Evolutionary conservation across 352 stramenopile genomes (phyloP).

Genomic region (Pythium chondricola): DNA sequence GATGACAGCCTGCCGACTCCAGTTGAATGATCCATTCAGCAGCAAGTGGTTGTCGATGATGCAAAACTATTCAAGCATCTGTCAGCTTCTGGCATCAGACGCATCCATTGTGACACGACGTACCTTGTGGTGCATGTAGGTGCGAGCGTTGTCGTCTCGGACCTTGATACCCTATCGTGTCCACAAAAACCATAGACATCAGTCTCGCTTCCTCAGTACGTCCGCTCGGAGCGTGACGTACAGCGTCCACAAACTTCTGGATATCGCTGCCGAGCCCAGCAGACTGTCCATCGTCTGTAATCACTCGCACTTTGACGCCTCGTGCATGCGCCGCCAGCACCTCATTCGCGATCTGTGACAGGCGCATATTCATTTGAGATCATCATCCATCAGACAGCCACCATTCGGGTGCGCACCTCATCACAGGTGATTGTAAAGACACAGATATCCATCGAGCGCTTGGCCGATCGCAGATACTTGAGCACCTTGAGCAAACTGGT

Average conservation of each 20-base stretch:
- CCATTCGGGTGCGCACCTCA: constrained; percentile 24
- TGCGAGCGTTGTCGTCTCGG: constrained; percentile 46
- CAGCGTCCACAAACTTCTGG: constrained; percentile 65
- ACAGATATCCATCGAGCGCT: constrained; percentile 53
- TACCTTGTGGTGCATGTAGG: constrained; percentile 74
- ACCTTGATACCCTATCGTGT: constrained; percentile 45
- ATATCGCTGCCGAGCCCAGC: constrained; percentile 60
- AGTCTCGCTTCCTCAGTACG: neutral
- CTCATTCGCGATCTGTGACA: constrained; percentile 43
- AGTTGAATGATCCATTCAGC: constrained; percentile 74
- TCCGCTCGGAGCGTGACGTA: constrained; percentile 11
- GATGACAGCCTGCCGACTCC: constrained; percentile 59
- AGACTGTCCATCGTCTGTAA: constrained; percentile 58
- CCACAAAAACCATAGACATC: neutral
- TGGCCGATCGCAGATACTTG: constrained; percentile 33
- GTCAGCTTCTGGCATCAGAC: no score
- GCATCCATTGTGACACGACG: no score
- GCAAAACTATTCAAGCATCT: constrained; percentile 51
- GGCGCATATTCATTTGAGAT: neutral
- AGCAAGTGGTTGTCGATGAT: constrained; percentile 55
- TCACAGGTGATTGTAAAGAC: constrained; percentile 76
- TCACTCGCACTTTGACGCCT: constrained; percentile 48
- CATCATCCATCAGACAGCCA: neutral
- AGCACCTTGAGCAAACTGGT: constrained; percentile 56
- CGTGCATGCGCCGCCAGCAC: constrained; percentile 48